Evolutionary conservation across 805 yeast species (phyloP).

Genomic region (Candida silvatica): DNA sequence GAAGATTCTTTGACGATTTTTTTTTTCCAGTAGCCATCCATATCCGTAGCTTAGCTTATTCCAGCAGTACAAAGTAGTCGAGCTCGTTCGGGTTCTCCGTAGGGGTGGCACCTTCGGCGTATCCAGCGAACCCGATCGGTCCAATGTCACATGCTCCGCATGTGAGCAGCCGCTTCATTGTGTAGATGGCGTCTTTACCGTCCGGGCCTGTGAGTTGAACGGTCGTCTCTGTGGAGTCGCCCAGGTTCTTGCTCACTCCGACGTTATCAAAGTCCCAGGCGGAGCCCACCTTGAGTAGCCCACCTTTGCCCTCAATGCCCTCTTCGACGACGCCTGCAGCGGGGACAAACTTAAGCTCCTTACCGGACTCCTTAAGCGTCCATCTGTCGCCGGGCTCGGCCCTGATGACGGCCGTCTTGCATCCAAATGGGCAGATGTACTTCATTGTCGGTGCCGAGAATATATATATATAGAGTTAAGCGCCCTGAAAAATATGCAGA

Average conservation of each 20-base stretch:
- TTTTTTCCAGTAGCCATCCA: no score
- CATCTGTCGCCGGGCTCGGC: neutral
- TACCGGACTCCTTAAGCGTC: no score
- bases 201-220: no score
- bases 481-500: no score
- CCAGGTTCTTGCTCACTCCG: constrained; percentile 47
- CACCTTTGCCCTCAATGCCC: no score
- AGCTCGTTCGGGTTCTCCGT: constrained; percentile 9
- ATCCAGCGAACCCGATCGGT: constrained; percentile 64
- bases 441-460: neutral
- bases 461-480: neutral
- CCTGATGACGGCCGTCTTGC: constrained; percentile 7
- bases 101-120: constrained; percentile 8
- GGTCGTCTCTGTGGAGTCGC: neutral
- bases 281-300: constrained; percentile 38
- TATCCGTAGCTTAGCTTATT: neutral
- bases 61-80: constrained; percentile 7
- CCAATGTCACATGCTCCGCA: constrained; percentile 79
- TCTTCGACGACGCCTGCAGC: no score
- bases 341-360: no score
- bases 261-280: constrained; percentile 78
- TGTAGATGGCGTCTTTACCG: no score
- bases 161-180: constrained; percentile 35
- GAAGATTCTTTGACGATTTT: no score
- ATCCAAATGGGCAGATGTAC: constrained; percentile 11